Evolutionary conservation across 805 yeast species (phyloP), one percentile per base, ranked within the genome.

Genomic region (Yamadazyma philogaea): DNA sequence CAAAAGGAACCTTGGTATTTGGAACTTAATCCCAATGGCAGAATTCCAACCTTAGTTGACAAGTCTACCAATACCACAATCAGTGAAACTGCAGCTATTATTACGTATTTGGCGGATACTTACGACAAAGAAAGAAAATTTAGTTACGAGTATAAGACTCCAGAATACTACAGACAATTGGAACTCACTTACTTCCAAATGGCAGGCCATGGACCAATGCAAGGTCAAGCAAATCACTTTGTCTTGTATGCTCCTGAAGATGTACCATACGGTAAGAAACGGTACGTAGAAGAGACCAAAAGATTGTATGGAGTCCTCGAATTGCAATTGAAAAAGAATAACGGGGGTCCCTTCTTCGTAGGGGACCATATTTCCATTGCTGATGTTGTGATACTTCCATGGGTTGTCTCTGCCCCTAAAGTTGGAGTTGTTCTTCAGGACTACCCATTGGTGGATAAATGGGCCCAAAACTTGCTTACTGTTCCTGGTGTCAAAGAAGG

Each of bases 31-130:
- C 81, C 82, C 15, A 80, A 81, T 51, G 86, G 87, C 4, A 65
- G 79, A 51, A 75, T 82, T 39, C 87, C 88, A 20, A 70, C 80
- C 0, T 57, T 82, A 27, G 63, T 65, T 1, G 71, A 68, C 46
- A 55, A 59, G 30, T 53, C 56, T 27, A 64, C 71, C 4, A 81
- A 79, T 3, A 66, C 67, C 22, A 62, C 74, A 17, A 54, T 82
- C 20, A 71, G 73, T 50, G 87, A 82, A 60, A 70, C 81, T 26
- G 86, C 76, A 24, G 84, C 87, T 2, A 81, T 82, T 47, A 56
- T 82, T 59, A 61, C 67, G 44, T 82, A 79, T 55, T 57, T 82
- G 30, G 78, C 77, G 42, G 84, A 79, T 49, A 77, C 72, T 47
- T 82, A 75, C 55, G 87, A 82, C 54, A 72, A 60, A 40, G 78